phyloP scores from a whole-genome alignment of 306 rosid genomes.

The Psophocarpus tetragonolobus region DNA sequence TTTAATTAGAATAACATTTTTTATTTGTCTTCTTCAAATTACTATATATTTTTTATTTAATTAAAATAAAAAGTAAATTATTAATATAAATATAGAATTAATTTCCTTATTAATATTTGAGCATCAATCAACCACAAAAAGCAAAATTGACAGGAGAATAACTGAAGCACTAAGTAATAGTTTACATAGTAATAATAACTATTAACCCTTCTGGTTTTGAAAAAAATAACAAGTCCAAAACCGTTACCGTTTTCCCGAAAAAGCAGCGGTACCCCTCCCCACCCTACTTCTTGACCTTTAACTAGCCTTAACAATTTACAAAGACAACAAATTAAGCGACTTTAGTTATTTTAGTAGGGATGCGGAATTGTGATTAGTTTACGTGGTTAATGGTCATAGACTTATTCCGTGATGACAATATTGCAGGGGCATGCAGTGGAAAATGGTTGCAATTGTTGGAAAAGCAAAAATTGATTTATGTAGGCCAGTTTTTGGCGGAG shows the following conservation, averaged over 20 bases:
- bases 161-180: slow-evolving; percentile 30
- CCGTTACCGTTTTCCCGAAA: slow-evolving; percentile 34
- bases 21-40: not conserved
- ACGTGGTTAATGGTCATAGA: slow-evolving; percentile 38
- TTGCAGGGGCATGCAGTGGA: slow-evolving; percentile 68
- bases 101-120: not conserved
- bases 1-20: not conserved
- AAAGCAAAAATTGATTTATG: slow-evolving; percentile 53
- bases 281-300: slow-evolving; percentile 31
- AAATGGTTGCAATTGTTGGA: slow-evolving; percentile 55
- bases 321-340: slow-evolving; percentile 6
- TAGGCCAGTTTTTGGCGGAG: slow-evolving; percentile 56
- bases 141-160: slow-evolving; percentile 22
- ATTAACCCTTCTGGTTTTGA: slow-evolving; percentile 40
- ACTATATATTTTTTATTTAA: not conserved
- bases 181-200: slow-evolving; percentile 37
- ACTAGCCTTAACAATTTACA: slow-evolving; percentile 43
- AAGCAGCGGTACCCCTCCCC: slow-evolving; percentile 39
- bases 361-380: slow-evolving; percentile 34
- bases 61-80: not conserved
- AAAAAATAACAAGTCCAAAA: slow-evolving; percentile 35
- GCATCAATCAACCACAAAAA: slow-evolving; percentile 2
- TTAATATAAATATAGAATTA: not conserved
- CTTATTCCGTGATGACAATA: slow-evolving; percentile 45
- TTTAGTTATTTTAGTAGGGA: slow-evolving; percentile 31